phyloP scores from a whole-genome alignment of 2,329 filamentous ascomycete genomes.

The Lizonia empirigonia region DNA sequence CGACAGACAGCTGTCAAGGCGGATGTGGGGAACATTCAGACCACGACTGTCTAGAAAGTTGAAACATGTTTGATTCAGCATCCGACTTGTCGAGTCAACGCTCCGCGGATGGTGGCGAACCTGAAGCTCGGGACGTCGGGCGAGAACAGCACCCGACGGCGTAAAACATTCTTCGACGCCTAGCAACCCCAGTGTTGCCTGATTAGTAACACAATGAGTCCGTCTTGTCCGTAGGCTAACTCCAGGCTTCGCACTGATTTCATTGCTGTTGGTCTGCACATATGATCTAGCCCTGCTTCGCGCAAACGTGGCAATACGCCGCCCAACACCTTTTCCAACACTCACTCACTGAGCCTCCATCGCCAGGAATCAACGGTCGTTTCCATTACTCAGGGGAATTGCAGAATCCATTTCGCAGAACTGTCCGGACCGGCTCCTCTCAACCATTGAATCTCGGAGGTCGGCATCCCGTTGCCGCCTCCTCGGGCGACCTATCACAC shows the following conservation, averaged over 20 bases:
- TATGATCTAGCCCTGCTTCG: constrained; percentile 13
- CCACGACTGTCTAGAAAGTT: too few relatives aligned
- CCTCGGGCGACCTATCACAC: background rate
- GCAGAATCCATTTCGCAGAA: background rate
- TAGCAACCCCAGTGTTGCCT: constrained; percentile 32
- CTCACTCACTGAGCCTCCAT: background rate
- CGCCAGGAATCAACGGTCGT: background rate
- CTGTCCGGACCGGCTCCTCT: background rate
- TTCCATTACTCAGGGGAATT: background rate
- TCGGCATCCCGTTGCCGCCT: constrained; percentile 1
- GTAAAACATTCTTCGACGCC: constrained; percentile 30
- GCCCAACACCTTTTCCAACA: constrained; percentile 1
- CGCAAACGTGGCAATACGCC: constrained; percentile 8
- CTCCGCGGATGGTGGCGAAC: background rate
- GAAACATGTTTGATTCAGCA: too few relatives aligned
- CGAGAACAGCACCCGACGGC: constrained; percentile 22
- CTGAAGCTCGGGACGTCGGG: constrained; percentile 27
- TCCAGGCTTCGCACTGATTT: constrained; percentile 28
- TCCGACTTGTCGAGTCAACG: background rate
- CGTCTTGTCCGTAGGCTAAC: constrained; percentile 34
- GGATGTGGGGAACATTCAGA: background rate
- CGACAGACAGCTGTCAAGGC: constrained; percentile 5
- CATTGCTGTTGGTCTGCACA: constrained; percentile 26
- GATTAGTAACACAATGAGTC: constrained; percentile 36
- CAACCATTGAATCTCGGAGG: background rate